Percentiles rank a stretch among this genome's conserved stretches.
phyloP scores from a whole-genome alignment of 129 eudicot species.

The Deinandra increscens region DNA sequence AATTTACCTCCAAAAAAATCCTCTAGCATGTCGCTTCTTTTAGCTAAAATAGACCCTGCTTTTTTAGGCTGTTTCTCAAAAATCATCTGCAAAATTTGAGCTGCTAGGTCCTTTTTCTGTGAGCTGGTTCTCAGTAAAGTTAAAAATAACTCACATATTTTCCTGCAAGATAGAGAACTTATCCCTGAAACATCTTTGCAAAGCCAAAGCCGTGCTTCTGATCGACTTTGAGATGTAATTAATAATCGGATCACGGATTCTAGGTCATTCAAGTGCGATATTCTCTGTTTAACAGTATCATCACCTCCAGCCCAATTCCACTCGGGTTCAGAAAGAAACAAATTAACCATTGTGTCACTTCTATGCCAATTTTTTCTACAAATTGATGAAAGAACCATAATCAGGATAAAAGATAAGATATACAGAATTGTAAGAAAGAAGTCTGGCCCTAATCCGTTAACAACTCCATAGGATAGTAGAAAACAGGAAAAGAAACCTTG shows the following conservation, averaged over 20 bases:
- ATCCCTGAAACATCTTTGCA: slow-evolving; percentile 69
- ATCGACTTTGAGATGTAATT: slow-evolving; percentile 62
- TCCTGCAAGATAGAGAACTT: slow-evolving; percentile 39
- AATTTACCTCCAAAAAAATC: slow-evolving; percentile 69
- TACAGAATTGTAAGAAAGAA: background rate
- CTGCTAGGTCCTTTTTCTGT: slow-evolving; percentile 51
- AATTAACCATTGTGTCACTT: slow-evolving; percentile 46
- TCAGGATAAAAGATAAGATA: background rate
- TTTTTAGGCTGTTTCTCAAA: slow-evolving; percentile 65
- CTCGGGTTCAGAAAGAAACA: slow-evolving; percentile 64
- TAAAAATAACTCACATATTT: slow-evolving; percentile 56
- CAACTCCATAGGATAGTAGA: background rate
- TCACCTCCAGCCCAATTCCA: slow-evolving; percentile 40
- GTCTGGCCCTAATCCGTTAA: background rate
- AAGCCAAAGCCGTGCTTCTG: slow-evolving; percentile 96
- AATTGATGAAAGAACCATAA: slow-evolving; percentile 18
- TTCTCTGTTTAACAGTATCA: slow-evolving; percentile 36
- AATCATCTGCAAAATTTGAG: slow-evolving; percentile 67
- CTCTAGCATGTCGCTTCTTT: slow-evolving; percentile 61
- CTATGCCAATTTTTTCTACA: slow-evolving; percentile 9
- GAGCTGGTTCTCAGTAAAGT: slow-evolving; percentile 61
- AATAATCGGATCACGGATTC: slow-evolving; percentile 51
- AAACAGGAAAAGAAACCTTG: background rate
- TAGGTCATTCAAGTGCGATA: slow-evolving; percentile 54
- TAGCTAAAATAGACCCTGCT: slow-evolving; percentile 67